Evolutionary conservation across 192 early-diverging fungal genomes (phyloP).

Genomic region (Nowakowskiella sp.): DNA sequence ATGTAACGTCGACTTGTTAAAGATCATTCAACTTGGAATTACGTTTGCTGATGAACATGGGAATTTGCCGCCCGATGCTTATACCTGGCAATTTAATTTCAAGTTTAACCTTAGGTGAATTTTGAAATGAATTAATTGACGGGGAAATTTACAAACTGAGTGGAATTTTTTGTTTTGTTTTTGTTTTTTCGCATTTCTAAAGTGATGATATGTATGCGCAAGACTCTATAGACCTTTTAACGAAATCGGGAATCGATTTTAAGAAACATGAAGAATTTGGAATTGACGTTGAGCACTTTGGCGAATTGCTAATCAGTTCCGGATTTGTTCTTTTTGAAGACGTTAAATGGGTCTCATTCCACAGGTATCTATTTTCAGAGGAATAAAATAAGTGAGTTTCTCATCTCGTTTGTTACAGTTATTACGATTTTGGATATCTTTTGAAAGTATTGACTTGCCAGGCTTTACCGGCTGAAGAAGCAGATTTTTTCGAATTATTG

Average conservation of each 20-base stretch:
- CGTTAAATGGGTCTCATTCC: constrained; percentile 97
- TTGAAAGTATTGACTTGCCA: constrained; percentile 91
- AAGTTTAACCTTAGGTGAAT: constrained; percentile 78
- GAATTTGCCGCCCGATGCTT: constrained; percentile 71
- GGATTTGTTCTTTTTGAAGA: constrained; percentile 90
- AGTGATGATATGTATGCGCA: constrained; percentile 98
- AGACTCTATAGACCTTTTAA: constrained; percentile 94
- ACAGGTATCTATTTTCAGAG: constrained; percentile 58
- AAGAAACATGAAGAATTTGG: constrained; percentile 92
- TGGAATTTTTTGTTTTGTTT: neutral
- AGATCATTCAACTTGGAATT: constrained; percentile 97
- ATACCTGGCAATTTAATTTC: constrained; percentile 99
- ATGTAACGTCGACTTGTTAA: constrained; percentile 95
- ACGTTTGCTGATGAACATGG: constrained; percentile 86
- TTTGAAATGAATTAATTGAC: neutral
- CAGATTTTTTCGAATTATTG: constrained; percentile 89
- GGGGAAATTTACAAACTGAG: neutral
- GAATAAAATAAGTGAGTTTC: constrained; percentile 3
- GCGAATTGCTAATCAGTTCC: constrained; percentile 93
- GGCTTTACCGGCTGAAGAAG: constrained; percentile 84
- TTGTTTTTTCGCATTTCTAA: constrained; percentile 5
- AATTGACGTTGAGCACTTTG: constrained; percentile 92
- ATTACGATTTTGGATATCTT: constrained; percentile 98
- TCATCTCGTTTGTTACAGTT: constrained; percentile 42
- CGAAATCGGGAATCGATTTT: constrained; percentile 98